Evolutionary conservation across 1,284 basidiomycete genomes (phyloP).

Genomic region (Ustilago sp.): DNA sequence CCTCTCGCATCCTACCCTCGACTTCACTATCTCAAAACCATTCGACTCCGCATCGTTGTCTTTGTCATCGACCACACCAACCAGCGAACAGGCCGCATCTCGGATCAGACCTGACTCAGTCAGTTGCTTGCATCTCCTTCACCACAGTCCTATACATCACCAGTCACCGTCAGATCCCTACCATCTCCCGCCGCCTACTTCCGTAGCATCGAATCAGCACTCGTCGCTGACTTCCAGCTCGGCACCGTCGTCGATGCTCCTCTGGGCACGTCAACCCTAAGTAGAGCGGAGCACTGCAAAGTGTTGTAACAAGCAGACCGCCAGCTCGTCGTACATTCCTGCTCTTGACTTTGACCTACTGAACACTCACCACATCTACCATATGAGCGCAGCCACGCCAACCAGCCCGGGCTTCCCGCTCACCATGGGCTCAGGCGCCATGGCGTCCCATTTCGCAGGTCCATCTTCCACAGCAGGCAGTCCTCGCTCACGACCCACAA

Average conservation of each 20-base stretch:
- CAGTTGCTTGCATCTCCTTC: background rate
- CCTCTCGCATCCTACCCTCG: background rate
- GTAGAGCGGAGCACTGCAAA: conserved; percentile 4
- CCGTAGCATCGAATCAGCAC: no score
- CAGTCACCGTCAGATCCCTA: background rate
- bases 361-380: background rate
- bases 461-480: conserved; percentile 44
- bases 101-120: background rate
- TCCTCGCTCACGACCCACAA: conserved; percentile 44
- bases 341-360: background rate
- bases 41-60: background rate
- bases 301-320: background rate
- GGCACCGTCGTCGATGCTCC: conserved; percentile 2
- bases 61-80: background rate
- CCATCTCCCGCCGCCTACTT: no score
- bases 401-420: conserved; percentile 60
- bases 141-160: background rate
- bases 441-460: conserved; percentile 20
- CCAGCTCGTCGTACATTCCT: conserved; percentile 2
- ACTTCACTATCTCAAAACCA: background rate
- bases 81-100: background rate
- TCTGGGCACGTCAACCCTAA: background rate
- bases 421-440: conserved; percentile 41
- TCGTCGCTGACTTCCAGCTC: no score
- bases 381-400: conserved; percentile 52